Base-by-base conservation (phyloP, 2,329 filamentous ascomycete species). In the Dothideomycetidae sp. region DNA sequence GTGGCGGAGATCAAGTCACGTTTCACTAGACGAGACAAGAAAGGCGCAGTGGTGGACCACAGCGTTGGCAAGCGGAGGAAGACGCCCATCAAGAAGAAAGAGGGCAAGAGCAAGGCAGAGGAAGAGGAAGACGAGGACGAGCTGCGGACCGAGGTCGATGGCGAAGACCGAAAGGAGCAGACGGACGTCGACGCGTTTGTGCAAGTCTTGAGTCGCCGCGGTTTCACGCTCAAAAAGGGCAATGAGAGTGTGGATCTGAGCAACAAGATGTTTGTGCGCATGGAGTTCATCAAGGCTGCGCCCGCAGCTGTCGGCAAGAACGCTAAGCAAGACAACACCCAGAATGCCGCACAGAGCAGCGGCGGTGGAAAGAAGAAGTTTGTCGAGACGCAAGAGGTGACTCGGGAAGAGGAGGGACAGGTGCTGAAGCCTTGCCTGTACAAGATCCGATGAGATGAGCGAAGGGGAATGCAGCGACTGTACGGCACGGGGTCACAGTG, bases 231-330 rank as follows among this genome's bases (percentile, higher is more conserved):
- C 18, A 79, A 80, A 49, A 73, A 73, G 5, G 72, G 70, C 48
- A 70, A 64, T 45, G 45, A 47, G 12, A 73, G 78, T 0, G 68
- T 93, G 7, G 85, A 98, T 61, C 63, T 92, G 51, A 73, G 71
- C 39, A 98, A 98, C 62, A 92, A 81, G 63, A 98, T 98, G 90
- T 98, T 98, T 64, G 88, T 96, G 48, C 83, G 80, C 62, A 88
- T 98, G 84, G 75, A 80, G 50, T 98, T 98, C 59, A 67, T 86
- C 50, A 98, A 96, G 64, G 75, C 71, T n/a, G 75, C 74, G 13
- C 64, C 74, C 31, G 80, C 86, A 0, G 68, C 68, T 2, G 78
- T 75, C 54, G 85, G 85, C 15, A 92, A 93, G 63, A 74, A 79
- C 46, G 73, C 67, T 10, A 66, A 48, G 35, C 52, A 55, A 29